A percentile compares a stretch with the other conserved stretches of the same genome.
Evolutionary conservation across 2,329 filamentous ascomycete species (phyloP).

Genomic region (Dactylonectria estremocensis): DNA sequence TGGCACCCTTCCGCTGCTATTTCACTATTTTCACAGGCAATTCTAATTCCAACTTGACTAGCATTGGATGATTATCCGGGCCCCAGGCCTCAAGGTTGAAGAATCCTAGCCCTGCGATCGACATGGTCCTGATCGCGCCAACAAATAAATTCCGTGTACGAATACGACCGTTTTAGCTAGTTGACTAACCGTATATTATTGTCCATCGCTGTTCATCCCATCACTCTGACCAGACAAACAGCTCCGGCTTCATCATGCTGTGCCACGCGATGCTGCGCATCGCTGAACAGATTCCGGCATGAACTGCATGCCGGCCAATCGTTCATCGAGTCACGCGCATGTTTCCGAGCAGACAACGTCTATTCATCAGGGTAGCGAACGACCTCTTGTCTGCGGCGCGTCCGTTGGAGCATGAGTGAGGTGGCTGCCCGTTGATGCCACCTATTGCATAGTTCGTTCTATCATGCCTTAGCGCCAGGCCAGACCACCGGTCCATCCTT

Average conservation of each 20-base stretch:
- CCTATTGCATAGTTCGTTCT: conserved; percentile 29
- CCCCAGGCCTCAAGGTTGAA: neutral
- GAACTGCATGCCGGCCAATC: conserved; percentile 24
- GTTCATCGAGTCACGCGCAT: conserved; percentile 28
- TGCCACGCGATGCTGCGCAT: neutral
- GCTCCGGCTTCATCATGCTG: neutral
- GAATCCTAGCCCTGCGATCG: neutral
- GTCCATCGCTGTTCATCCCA: neutral
- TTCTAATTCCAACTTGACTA: neutral
- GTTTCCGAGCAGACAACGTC: conserved; percentile 17
- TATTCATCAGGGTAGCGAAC: conserved; percentile 10
- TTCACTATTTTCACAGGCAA: neutral
- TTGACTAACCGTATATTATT: neutral
- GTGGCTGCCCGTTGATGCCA: conserved; percentile 29
- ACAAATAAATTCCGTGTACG: neutral
- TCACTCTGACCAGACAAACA: neutral
- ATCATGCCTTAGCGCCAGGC: conserved; percentile 15
- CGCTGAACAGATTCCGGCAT: conserved; percentile 10
- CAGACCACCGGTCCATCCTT: conserved; percentile 14
- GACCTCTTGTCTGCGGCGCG: conserved; percentile 16
- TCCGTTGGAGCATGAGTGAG: conserved; percentile 2
- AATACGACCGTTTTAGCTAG: neutral
- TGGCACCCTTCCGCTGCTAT: conserved; percentile 8
- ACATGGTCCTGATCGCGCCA: conserved; percentile 7
- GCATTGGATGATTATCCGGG: conserved; percentile 1